Base-by-base conservation (phyloP, 257 asterid species). In the Gardenia jasminoides region DNA sequence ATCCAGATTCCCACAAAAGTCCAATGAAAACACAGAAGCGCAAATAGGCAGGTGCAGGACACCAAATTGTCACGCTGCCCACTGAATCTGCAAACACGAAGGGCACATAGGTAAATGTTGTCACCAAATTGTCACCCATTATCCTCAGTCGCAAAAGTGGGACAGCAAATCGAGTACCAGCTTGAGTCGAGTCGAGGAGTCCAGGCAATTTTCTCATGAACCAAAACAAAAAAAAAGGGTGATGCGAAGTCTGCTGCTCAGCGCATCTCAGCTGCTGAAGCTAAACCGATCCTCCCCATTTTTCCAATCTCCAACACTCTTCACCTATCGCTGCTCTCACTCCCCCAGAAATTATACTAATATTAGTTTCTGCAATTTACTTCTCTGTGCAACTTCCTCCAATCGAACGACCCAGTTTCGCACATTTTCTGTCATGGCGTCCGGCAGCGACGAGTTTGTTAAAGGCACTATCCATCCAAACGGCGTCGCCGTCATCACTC, bases 401-500 rank as follows among this genome's bases (percentile, higher is more conserved):
- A 36, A 36, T 36, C 41, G 6, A 36, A 36, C 78, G 70, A 43
- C n/a, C 36, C 26, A 79, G 7, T 13, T 26, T 36, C 82, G 85
- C 39, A 28, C 70, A 28, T 85, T 90, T 46, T 86, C 92, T 19
- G 80, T 76, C 19, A 92, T 92, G 97, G 93, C 97, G n/a, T 82
- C 89, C 41, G 41, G 76, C 66, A n/a, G 71, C 65, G 97, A 93
- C 44, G 98, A 95, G 74, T 88, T 88, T 78, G 94, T 95, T 71
- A 91, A 79, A 79, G 98, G 97, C 80, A 91, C 81, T 72, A 92
- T 95, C 59, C 89, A 87, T 65, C 92, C 91, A 7, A 95, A 92
- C 77, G 98, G 98, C 85, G 88, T 90, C 82, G 97, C 97, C 19
- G 73, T 92, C 71, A 87, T 95, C 85, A 93, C 99, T 83, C 99